phyloP scores from a whole-genome alignment of 108 stramenopile genomes.

The Pseudonitzschia delicatissima region DNA sequence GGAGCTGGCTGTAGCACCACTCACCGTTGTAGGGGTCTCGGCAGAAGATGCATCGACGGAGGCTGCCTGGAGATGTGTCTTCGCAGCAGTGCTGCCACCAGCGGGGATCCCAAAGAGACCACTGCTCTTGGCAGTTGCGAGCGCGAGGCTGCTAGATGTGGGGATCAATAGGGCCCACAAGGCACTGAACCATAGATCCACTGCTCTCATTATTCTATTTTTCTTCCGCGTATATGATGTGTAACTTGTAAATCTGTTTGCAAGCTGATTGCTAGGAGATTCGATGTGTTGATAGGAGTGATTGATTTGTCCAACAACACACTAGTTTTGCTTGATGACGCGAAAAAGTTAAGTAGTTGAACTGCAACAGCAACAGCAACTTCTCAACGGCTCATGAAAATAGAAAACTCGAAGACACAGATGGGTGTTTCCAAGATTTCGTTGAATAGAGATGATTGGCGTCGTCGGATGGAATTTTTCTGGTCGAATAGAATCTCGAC shows the following conservation, averaged over 20 bases:
- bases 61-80: not conserved
- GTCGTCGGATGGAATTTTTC: conserved; percentile 4
- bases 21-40: not conserved
- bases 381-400: not conserved
- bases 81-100: not conserved
- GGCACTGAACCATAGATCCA: not conserved
- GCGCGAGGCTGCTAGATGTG: not conserved
- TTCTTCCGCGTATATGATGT: not conserved
- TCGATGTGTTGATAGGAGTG: not conserved
- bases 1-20: not conserved
- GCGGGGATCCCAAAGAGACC: not conserved
- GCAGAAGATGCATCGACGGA: not conserved
- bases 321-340: too few species aligned
- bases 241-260: too few species aligned
- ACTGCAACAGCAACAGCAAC: not conserved
- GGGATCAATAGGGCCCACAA: not conserved
- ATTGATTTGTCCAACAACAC: not conserved
- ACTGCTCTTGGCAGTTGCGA: not conserved
- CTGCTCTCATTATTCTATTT: not conserved
- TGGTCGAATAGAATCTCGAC: not conserved
- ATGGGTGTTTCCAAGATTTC: not conserved
- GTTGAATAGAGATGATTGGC: not conserved
- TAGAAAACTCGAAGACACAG: not conserved
- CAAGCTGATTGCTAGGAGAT: too few species aligned
- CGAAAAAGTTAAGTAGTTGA: too few species aligned